phyloP scores from a whole-genome alignment of 2,329 filamentous ascomycete species.

The Cercospora janseana region DNA sequence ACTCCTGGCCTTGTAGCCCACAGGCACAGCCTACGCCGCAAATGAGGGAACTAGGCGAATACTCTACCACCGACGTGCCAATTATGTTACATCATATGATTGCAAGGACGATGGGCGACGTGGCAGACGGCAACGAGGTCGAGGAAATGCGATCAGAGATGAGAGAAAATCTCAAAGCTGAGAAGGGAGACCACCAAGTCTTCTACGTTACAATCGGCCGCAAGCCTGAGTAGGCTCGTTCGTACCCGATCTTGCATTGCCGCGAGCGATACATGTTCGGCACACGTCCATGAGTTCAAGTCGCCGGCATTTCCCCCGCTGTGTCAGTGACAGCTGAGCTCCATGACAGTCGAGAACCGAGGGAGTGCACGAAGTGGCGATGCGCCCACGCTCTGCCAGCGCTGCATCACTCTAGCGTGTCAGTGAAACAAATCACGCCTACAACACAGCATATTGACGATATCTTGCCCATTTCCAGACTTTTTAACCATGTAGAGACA shows the following conservation, averaged over 20 bases:
- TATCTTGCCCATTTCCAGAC: no score
- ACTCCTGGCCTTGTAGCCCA: conserved; percentile 9
- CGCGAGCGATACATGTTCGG: background rate
- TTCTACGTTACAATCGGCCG: conserved; percentile 19
- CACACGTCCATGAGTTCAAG: no score
- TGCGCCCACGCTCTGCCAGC: no score
- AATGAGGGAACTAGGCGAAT: conserved; percentile 16
- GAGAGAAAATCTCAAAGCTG: conserved; percentile 8
- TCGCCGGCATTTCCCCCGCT: no score
- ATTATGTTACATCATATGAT: conserved; percentile 16
- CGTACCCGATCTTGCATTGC: background rate
- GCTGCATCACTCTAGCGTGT: no score
- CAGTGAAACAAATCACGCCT: no score
- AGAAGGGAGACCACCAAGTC: conserved; percentile 10
- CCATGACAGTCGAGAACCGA: no score
- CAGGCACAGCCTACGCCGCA: conserved; percentile 7
- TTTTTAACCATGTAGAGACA: no score
- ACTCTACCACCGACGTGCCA: conserved; percentile 11
- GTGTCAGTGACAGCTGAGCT: no score
- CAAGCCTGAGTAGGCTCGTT: conserved; percentile 12
- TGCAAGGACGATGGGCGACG: conserved; percentile 5
- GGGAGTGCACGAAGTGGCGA: no score
- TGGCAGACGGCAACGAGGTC: background rate
- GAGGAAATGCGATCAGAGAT: conserved; percentile 16
- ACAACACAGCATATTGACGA: no score